Percentiles rank a stretch among this genome's conserved stretches.
These are phyloP conservation scores for Tetradesmus lagerheimii DNA, from an alignment of 139 green algal species.

Conservation along the genomic window DNA sequence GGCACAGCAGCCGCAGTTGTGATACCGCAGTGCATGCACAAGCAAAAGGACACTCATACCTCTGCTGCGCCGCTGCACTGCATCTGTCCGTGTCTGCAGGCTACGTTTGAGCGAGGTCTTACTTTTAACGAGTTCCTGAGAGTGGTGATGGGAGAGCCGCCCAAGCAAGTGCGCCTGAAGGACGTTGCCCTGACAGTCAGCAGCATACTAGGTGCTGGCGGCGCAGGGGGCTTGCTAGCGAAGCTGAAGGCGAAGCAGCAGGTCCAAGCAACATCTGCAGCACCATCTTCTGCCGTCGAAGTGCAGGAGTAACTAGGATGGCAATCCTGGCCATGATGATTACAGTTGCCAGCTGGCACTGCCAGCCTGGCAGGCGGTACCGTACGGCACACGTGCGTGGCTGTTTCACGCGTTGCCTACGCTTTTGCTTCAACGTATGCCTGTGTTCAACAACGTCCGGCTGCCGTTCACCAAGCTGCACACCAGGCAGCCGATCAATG, in stretches of 20 bases:
- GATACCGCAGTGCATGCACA: too few relatives aligned
- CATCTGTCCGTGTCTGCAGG: background rate
- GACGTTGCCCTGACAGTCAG: conserved; percentile 10
- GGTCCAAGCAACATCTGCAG: background rate
- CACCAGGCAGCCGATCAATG: background rate
- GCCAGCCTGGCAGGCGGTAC: background rate
- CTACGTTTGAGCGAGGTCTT: background rate
- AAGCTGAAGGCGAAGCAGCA: conserved; percentile 17
- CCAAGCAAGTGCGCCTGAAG: conserved; percentile 9
- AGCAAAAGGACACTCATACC: too few relatives aligned
- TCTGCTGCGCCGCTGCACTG: background rate
- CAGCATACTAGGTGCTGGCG: background rate
- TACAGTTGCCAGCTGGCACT: background rate
- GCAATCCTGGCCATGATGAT: background rate
- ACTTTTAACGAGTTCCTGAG: conserved; percentile 45
- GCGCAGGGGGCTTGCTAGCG: background rate
- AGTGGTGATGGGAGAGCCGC: conserved; percentile 48
- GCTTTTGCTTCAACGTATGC: background rate
- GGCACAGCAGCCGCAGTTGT: too few relatives aligned
- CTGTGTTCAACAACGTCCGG: background rate
- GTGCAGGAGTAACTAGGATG: background rate
- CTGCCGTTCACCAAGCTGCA: background rate
- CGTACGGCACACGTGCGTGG: background rate
- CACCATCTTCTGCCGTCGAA: background rate
- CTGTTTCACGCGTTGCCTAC: background rate